Base-by-base conservation (phyloP, 768 basidiomycete genomes). In the Lactarius hatsudake region DNA sequence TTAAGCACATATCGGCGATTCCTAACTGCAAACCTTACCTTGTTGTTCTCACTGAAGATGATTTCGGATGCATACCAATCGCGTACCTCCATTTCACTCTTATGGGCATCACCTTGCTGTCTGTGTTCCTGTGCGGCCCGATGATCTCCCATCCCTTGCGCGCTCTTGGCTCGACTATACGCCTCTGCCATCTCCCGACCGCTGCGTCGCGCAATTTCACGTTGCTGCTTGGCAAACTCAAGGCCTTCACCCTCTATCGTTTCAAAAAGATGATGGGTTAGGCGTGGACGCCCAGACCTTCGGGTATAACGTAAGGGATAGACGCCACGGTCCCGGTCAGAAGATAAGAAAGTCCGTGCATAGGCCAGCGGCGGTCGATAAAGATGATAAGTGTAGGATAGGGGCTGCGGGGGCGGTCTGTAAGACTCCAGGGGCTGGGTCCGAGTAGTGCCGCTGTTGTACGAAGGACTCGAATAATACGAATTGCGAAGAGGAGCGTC, bases 41-140 rank as follows among this genome's bases (percentile, higher is more conserved):
- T 28, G 51, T 68, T 68, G 12, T 68, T 68, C 42, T 60, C 26
- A 28, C 5, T 32, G 8, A 64, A 64, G 9, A 61, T 20, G 3
- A 67, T 56, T 13, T 18, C n/a, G 15, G 66, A 62, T 0, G 66
- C 66, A 15, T 9, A 36, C 34, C 20, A 28, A 60, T 67, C n/a
- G 26, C 48, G 13, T 3, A 10, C 26, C 34, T 56, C 32, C 62
- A 30, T 68, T 23, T 6, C 1, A 8, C 32, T 60, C 43, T 64
- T 23, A 18, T 40, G 36, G 5, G 43, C 28, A 9, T 26, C 42
- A 0, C 20, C 62, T 5, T 5, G 15, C 8, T 55, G 32, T 7
- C 15, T 43, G 43, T 56, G n/a, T 26, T 5, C 38, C 5, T 15
- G 1, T 30, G 42, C 43, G 7, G 53, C 59, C 23, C 1, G 8